These are phyloP conservation scores for Nicotiana otophora DNA, from an alignment of 257 asterid species.

Conservation along the genomic window DNA sequence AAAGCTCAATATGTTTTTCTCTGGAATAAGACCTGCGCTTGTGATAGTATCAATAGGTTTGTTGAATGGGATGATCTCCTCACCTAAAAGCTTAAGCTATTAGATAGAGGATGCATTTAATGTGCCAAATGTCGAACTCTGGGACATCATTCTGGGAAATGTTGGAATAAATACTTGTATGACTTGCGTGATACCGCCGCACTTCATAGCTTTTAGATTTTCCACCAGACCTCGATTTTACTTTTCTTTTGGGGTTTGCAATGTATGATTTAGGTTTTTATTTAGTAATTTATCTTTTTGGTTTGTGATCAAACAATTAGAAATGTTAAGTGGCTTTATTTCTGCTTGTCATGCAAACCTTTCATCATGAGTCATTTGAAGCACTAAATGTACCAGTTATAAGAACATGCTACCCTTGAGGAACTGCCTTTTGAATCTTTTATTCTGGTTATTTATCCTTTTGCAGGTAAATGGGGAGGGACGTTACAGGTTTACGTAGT, in stretches of 20 bases:
- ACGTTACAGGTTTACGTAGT: constrained; percentile 36
- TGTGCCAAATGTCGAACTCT: neutral
- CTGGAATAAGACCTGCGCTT: neutral
- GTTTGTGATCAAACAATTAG: neutral
- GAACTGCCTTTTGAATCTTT: neutral
- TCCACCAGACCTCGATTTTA: neutral
- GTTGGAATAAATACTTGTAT: neutral
- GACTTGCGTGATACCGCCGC: neutral
- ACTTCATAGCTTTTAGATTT: neutral
- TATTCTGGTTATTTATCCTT: constrained; percentile 3
- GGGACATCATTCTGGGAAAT: neutral
- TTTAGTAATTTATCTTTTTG: neutral
- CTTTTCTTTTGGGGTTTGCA: neutral
- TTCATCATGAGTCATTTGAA: neutral
- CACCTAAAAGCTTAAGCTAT: neutral
- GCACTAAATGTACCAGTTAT: neutral
- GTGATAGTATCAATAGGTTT: neutral
- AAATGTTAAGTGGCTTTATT: neutral
- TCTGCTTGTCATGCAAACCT: neutral
- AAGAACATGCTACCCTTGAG: neutral
- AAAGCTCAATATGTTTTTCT: neutral
- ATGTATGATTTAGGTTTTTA: neutral
- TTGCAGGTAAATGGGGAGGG: constrained; percentile 58
- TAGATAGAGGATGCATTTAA: neutral
- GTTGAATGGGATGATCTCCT: neutral